Percentiles rank a stretch among this genome's conserved stretches.
Conservation (phyloP, 192 early-diverging fungal genomes). For the Gamsiella multidivaricata region DNA sequence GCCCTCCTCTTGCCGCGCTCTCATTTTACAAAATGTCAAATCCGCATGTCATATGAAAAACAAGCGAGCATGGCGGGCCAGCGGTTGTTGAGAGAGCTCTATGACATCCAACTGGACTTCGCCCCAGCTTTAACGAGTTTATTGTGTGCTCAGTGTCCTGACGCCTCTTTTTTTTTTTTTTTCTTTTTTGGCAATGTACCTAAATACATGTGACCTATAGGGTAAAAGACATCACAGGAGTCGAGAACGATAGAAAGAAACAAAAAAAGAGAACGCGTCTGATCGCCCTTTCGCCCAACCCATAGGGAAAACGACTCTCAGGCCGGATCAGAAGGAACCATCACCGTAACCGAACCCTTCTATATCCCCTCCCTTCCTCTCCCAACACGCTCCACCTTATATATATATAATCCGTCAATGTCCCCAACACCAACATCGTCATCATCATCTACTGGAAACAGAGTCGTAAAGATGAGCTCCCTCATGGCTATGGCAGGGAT, state of each 20-base stretch:
- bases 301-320: conserved; percentile 16
- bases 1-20: too few relatives aligned
- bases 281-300: conserved; percentile 27
- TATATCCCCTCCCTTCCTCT: neutral
- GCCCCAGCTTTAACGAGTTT: too few relatives aligned
- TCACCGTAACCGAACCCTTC: conserved; percentile 26
- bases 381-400: neutral
- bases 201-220: too few relatives aligned
- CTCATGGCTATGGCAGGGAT: conserved; percentile 40
- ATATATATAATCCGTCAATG: neutral
- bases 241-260: conserved; percentile 4
- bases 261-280: too few relatives aligned
- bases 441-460: conserved; percentile 12
- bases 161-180: conserved; percentile 3
- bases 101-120: too few relatives aligned
- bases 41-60: too few relatives aligned
- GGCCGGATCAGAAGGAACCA: conserved; percentile 31
- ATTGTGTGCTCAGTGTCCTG: too few relatives aligned
- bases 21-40: too few relatives aligned
- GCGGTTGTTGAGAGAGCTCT: too few relatives aligned
- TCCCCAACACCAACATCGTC: conserved; percentile 6
- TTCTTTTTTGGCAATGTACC: neutral
- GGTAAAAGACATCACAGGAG: conserved; percentile 5
- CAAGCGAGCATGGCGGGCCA: too few relatives aligned
- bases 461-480: conserved; percentile 19